phyloP scores from a whole-genome alignment of 352 stramenopile genomes.

The Pythium aristosporum region DNA sequence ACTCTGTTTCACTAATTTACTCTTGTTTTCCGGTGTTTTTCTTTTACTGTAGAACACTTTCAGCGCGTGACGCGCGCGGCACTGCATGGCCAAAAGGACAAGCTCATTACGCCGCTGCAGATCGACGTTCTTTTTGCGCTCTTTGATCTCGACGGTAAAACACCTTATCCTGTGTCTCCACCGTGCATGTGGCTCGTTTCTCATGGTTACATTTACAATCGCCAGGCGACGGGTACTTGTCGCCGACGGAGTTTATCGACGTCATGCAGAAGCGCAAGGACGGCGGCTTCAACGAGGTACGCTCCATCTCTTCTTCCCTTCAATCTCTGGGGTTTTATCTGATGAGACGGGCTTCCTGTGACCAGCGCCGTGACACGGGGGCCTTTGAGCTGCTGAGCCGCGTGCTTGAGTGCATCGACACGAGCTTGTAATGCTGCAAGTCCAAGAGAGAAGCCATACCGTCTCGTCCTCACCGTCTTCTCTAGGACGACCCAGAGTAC shows the following conservation, averaged over 20 bases:
- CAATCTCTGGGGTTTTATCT: not conserved
- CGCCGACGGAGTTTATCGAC: constrained; percentile 79
- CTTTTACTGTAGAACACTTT: constrained; percentile 54
- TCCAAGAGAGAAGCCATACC: not conserved
- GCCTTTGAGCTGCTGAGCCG: constrained; percentile 64
- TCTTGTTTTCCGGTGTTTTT: not conserved
- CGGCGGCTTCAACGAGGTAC: constrained; percentile 77
- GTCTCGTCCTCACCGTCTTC: not conserved
- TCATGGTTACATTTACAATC: not conserved
- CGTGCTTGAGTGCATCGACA: constrained; percentile 68
- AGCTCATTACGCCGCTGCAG: constrained; percentile 71
- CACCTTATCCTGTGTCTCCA: not conserved
- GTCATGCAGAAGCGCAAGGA: constrained; percentile 88
- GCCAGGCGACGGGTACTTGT: constrained; percentile 72
- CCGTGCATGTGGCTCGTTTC: not conserved
- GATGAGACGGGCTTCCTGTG: not conserved
- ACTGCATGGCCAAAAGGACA: constrained; percentile 51
- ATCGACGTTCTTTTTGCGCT: constrained; percentile 86
- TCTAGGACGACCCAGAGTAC: constrained; percentile 45
- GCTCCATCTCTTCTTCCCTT: not conserved
- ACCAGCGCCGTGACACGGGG: constrained; percentile 71
- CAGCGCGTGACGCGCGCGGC: constrained; percentile 66
- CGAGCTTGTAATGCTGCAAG: constrained; percentile 28
- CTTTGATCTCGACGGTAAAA: constrained; percentile 72
- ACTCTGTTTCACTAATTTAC: not conserved